Evolutionary conservation across 306 rosid species (phyloP).

Genomic region (Vigna mungo): DNA sequence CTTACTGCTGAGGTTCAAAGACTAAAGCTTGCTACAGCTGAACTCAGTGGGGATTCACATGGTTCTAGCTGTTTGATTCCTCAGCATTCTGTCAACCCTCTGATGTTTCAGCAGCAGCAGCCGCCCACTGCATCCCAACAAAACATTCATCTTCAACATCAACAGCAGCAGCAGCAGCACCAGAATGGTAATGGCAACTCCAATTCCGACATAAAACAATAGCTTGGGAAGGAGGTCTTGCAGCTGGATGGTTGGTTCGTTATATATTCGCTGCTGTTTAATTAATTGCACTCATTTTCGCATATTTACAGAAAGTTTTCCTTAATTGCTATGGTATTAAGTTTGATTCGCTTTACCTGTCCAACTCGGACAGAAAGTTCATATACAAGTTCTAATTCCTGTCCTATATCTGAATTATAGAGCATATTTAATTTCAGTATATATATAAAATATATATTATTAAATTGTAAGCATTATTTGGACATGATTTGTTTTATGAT

Average conservation of each 20-base stretch:
- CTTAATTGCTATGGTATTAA: slow-evolving; percentile 45
- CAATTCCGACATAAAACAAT: slow-evolving; percentile 65
- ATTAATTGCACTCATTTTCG: slow-evolving; percentile 52
- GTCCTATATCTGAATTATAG: slow-evolving; percentile 48
- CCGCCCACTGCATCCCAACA: slow-evolving; percentile 49
- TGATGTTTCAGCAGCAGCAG: slow-evolving; percentile 68
- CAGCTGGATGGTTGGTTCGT: slow-evolving; percentile 39
- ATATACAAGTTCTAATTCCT: slow-evolving; percentile 46
- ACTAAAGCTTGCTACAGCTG: slow-evolving; percentile 79
- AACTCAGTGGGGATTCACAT: slow-evolving; percentile 66
- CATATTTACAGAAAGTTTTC: slow-evolving; percentile 43
- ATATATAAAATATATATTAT: slow-evolving; percentile 21
- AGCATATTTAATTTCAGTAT: slow-evolving; percentile 53
- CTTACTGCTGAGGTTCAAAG: slow-evolving; percentile 93
- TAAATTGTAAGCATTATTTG: slow-evolving; percentile 63
- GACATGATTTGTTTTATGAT: slow-evolving; percentile 55
- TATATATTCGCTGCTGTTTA: slow-evolving; percentile 24
- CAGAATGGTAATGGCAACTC: slow-evolving; percentile 65
- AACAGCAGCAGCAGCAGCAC: slow-evolving; percentile 54
- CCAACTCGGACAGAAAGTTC: slow-evolving; percentile 54
- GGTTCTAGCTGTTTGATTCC: slow-evolving; percentile 63
- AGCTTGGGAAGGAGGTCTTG: slow-evolving; percentile 34
- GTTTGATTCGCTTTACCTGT: slow-evolving; percentile 48
- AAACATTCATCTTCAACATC: slow-evolving; percentile 64
- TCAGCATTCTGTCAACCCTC: slow-evolving; percentile 62